phyloP scores from a whole-genome alignment of 179 eudicot genomes.

The Silene coronaria region DNA sequence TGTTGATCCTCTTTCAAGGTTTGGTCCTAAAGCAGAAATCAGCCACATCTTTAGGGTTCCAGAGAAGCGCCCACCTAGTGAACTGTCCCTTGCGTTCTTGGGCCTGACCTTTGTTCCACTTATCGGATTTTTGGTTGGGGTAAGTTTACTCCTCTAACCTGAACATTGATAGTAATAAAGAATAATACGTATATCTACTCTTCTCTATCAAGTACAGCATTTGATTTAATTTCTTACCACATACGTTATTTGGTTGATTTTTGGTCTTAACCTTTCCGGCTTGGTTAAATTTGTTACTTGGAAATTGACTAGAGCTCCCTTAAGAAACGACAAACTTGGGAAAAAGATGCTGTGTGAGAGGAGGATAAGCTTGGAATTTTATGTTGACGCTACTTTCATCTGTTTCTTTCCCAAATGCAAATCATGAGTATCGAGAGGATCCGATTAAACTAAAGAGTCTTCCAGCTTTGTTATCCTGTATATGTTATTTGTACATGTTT shows the following conservation, averaged over 20 bases:
- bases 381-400: neutral
- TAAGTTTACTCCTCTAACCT: conserved; percentile 28
- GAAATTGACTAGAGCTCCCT: neutral
- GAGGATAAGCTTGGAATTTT: neutral
- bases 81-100: conserved; percentile 68
- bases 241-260: neutral
- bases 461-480: neutral
- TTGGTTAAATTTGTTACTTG: neutral
- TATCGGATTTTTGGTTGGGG: conserved; percentile 81
- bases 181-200: neutral
- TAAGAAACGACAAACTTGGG: neutral
- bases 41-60: conserved; percentile 75
- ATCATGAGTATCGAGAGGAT: neutral
- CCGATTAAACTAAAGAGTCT: neutral
- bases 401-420: neutral
- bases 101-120: conserved; percentile 71
- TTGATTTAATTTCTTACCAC: neutral
- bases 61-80: conserved; percentile 78
- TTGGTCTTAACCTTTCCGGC: neutral
- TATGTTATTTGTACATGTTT: neutral
- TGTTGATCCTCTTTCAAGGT: conserved; percentile 67
- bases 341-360: neutral
- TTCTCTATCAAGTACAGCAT: neutral
- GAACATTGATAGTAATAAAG: neutral
- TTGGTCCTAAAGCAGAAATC: conserved; percentile 84